These are phyloP conservation scores for Chytriomyces confervae DNA, from an alignment of 192 early-diverging fungal genomes.

Conservation along the genomic window DNA sequence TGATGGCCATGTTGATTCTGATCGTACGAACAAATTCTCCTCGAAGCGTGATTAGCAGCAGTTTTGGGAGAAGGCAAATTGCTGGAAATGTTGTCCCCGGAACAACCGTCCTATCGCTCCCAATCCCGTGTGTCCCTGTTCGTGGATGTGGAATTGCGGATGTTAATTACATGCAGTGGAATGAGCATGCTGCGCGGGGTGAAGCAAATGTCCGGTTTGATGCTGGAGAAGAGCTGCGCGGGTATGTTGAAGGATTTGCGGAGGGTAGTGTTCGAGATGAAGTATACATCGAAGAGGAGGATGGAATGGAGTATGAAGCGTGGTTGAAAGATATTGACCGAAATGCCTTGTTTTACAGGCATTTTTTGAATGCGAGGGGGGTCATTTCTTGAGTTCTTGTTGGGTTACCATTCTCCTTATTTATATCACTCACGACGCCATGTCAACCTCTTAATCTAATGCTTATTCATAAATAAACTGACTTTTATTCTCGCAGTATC, in stretches of 20 bases:
- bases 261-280: conserved; percentile 30
- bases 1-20: conserved; percentile 41
- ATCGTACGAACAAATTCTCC: conserved; percentile 46
- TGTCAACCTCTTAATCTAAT: too few relatives aligned
- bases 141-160: neutral
- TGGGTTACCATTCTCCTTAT: too few relatives aligned
- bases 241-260: conserved; percentile 29
- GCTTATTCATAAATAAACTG: too few relatives aligned
- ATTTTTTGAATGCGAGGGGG: conserved; percentile 52
- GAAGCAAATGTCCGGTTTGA: neutral
- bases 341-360: conserved; percentile 52
- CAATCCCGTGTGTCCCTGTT: neutral
- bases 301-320: conserved; percentile 40
- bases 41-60: conserved; percentile 34
- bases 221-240: neutral
- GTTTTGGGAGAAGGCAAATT: conserved; percentile 29
- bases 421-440: too few relatives aligned
- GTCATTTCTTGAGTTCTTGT: conserved; percentile 24
- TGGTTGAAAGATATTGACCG: conserved; percentile 52
- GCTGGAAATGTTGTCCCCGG: conserved; percentile 33
- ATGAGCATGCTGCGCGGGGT: neutral
- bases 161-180: neutral
- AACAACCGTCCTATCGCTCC: neutral
- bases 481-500: too few relatives aligned
- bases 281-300: conserved; percentile 39